Percentiles rank a stretch among this genome's conserved stretches.
These are phyloP conservation scores for Leccinum rimulosum DNA, from an alignment of 768 basidiomycete genomes.

Conservation along the genomic window DNA sequence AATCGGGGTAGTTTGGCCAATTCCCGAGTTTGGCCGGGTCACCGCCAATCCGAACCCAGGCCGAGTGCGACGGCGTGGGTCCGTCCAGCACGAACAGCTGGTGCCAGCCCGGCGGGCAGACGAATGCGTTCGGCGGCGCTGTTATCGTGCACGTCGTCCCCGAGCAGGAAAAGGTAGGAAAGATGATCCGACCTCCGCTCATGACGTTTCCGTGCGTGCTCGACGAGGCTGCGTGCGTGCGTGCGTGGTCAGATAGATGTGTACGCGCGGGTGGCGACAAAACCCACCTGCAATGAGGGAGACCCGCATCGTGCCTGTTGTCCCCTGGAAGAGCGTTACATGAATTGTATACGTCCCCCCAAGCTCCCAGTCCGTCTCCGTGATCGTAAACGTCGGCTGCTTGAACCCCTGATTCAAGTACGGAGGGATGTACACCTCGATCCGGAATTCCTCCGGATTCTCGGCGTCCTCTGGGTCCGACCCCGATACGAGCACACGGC, in stretches of 20 bases:
- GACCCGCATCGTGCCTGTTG: conserved; percentile 48
- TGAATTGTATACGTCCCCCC: conserved; percentile 53
- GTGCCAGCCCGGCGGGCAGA: conserved; percentile 76
- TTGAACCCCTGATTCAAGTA: conserved; percentile 65
- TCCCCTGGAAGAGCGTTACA: conserved; percentile 39
- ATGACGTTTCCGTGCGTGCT: conserved; percentile 75
- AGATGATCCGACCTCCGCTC: conserved; percentile 34
- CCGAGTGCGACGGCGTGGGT: conserved; percentile 71
- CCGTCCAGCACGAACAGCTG: conserved; percentile 77
- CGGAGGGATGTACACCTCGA: conserved; percentile 81
- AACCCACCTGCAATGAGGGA: conserved; percentile 64
- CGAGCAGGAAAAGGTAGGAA: conserved; percentile 67
- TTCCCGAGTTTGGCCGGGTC: conserved; percentile 69
- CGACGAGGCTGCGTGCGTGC: conserved; percentile 56
- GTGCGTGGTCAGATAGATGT: background rate
- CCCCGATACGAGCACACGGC: conserved; percentile 71
- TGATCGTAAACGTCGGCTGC: conserved; percentile 62
- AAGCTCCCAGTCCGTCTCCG: conserved; percentile 61
- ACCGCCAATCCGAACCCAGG: conserved; percentile 76
- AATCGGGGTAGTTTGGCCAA: conserved; percentile 71
- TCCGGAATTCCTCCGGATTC: conserved; percentile 56
- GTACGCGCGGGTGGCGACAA: background rate
- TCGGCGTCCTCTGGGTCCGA: conserved; percentile 72
- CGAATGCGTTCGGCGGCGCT: conserved; percentile 65
- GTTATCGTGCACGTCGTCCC: conserved; percentile 75